Evolutionary conservation across 2,329 filamentous ascomycete genomes (phyloP).

Genomic region (Paraphoma chrysanthemicola): DNA sequence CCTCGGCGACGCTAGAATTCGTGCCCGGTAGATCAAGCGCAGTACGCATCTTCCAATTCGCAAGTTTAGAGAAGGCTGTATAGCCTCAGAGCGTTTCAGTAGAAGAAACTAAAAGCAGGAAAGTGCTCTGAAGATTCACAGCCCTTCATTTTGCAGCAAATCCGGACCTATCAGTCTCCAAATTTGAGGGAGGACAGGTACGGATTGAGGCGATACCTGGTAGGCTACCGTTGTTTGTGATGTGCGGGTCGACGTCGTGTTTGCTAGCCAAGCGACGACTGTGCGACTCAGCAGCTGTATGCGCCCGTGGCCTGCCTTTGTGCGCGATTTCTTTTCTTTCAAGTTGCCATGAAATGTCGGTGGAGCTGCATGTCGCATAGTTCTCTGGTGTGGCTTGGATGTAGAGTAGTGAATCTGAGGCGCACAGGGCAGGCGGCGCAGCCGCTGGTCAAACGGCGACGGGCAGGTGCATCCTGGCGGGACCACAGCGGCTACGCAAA

Average conservation of each 20-base stretch:
- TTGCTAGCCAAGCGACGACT: background rate
- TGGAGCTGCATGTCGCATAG: background rate
- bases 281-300: background rate
- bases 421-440: background rate
- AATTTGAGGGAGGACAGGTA: too few relatives aligned
- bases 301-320: background rate
- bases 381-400: conserved; percentile 4
- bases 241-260: background rate
- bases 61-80: too few relatives aligned
- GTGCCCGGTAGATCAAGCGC: background rate
- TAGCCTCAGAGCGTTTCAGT: too few relatives aligned
- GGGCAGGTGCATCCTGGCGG: conserved; percentile 2
- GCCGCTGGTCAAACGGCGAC: conserved; percentile 2
- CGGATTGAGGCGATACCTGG: too few relatives aligned
- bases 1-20: background rate
- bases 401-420: background rate
- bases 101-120: too few relatives aligned
- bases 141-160: too few relatives aligned
- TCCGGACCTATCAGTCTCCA: too few relatives aligned
- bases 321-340: background rate
- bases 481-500: background rate
- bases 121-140: too few relatives aligned
- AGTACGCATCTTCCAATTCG: too few relatives aligned
- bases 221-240: background rate
- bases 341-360: background rate